Percentiles rank a stretch among this genome's conserved stretches.
phyloP scores from a whole-genome alignment of 768 basidiomycete genomes.

The Plicaturopsis crispa region DNA sequence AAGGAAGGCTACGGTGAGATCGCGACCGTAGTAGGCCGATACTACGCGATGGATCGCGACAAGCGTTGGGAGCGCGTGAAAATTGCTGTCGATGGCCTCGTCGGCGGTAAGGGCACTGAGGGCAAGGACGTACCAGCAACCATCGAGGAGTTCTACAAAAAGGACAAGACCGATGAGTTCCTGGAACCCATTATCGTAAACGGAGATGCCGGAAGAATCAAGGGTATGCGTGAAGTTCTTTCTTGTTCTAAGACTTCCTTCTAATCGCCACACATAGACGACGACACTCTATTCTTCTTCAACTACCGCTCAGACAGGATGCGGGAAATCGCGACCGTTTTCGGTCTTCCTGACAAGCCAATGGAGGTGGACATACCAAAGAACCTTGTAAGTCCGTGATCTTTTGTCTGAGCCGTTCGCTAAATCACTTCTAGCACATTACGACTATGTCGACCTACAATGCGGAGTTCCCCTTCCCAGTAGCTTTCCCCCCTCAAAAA shows the following conservation, averaged over 20 bases:
- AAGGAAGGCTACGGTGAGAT: slow-evolving; percentile 76
- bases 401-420: neutral
- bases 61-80: slow-evolving; percentile 95
- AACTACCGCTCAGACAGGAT: slow-evolving; percentile 97
- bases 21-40: slow-evolving; percentile 81
- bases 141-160: slow-evolving; percentile 69
- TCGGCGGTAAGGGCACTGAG: slow-evolving; percentile 62
- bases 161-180: slow-evolving; percentile 91
- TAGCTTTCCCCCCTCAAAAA: slow-evolving; percentile 87
- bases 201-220: slow-evolving; percentile 70
- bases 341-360: slow-evolving; percentile 78
- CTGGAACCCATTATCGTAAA: slow-evolving; percentile 90
- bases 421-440: slow-evolving; percentile 46
- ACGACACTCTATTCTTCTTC: slow-evolving; percentile 91
- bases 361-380: slow-evolving; percentile 78
- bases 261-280: slow-evolving; percentile 36
- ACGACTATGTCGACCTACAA: slow-evolving; percentile 95
- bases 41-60: slow-evolving; percentile 97
- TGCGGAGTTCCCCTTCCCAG: slow-evolving; percentile 78
- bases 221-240: slow-evolving; percentile 49
- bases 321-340: slow-evolving; percentile 80
- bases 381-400: slow-evolving; percentile 50
- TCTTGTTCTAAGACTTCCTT: neutral
- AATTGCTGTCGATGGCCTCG: slow-evolving; percentile 80
- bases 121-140: slow-evolving; percentile 43